Evolutionary conservation across 495 filamentous ascomycete genomes (phyloP).

Genomic region (Podospora fimiseda): DNA sequence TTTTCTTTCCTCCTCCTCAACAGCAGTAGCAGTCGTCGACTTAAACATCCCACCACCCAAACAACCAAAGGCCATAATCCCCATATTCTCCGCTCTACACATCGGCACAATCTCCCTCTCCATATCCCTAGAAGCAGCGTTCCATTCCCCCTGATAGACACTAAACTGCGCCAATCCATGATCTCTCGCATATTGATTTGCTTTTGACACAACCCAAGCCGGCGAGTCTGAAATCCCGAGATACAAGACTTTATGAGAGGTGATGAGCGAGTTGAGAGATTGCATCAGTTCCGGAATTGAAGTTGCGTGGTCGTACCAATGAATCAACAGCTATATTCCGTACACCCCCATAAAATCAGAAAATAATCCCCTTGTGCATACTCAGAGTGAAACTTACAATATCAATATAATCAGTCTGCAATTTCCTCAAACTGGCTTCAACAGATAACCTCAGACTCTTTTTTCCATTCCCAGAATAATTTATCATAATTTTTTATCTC

Average conservation of each 20-base stretch:
- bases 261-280: slow-evolving; percentile 51
- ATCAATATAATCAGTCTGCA: slow-evolving; percentile 63
- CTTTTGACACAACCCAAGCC: slow-evolving; percentile 56
- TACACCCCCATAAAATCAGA: no score
- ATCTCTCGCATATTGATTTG: slow-evolving; percentile 54
- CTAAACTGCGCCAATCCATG: slow-evolving; percentile 48
- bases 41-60: neutral
- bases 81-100: neutral
- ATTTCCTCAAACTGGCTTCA: slow-evolving; percentile 49
- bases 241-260: slow-evolving; percentile 58
- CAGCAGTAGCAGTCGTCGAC: no score
- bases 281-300: slow-evolving; percentile 60
- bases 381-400: slow-evolving; percentile 20
- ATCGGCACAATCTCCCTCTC: neutral
- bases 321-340: no score
- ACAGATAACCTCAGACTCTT: slow-evolving; percentile 47
- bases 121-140: neutral
- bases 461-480: slow-evolving; percentile 23
- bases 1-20: neutral
- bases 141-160: neutral
- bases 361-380: no score
- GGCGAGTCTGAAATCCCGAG: slow-evolving; percentile 58
- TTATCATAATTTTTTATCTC: slow-evolving; percentile 34
- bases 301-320: slow-evolving; percentile 57
- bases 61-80: neutral